These are phyloP conservation scores for Podaxis sp. DNA, from an alignment of 768 basidiomycete genomes.

Conservation along the genomic window DNA sequence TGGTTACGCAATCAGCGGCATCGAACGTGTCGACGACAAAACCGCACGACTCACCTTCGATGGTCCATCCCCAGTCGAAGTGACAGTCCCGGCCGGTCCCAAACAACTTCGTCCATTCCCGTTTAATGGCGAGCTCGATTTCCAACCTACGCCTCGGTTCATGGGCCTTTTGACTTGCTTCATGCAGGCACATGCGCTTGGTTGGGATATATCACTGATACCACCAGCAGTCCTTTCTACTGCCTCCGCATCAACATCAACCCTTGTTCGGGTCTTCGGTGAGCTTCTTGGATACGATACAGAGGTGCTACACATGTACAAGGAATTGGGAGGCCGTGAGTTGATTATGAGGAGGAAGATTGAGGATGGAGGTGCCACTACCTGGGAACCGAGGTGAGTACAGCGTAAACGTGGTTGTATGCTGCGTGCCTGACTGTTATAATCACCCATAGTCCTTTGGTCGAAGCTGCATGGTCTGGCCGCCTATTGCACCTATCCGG, in stretches of 20 bases:
- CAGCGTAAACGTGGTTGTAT: background rate
- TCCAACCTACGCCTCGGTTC: slow-evolving; percentile 46
- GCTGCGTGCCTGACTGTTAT: background rate
- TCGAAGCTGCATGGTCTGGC: slow-evolving; percentile 57
- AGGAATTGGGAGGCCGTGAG: slow-evolving; percentile 64
- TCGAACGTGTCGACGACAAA: slow-evolving; percentile 35
- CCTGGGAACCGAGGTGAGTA: slow-evolving; percentile 58
- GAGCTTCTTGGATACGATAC: slow-evolving; percentile 56
- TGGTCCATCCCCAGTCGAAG: slow-evolving; percentile 25
- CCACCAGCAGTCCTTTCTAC: slow-evolving; percentile 56
- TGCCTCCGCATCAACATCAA: slow-evolving; percentile 56
- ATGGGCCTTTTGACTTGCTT: slow-evolving; percentile 54
- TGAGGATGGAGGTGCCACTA: slow-evolving; percentile 51
- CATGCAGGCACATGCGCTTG: slow-evolving; percentile 58
- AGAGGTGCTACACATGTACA: slow-evolving; percentile 62
- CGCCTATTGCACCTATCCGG: slow-evolving; percentile 55
- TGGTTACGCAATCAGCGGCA: slow-evolving; percentile 42
- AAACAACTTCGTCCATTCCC: slow-evolving; percentile 43
- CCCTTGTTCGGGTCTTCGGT: slow-evolving; percentile 50
- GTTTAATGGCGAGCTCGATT: slow-evolving; percentile 31
- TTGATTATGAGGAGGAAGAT: slow-evolving; percentile 59
- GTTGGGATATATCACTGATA: slow-evolving; percentile 62
- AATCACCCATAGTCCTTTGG: slow-evolving; percentile 35
- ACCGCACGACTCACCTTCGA: slow-evolving; percentile 40
- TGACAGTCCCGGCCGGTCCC: slow-evolving; percentile 48